These are phyloP conservation scores for Kodamaea nitidulidarum DNA, from an alignment of 805 yeast genomes.

Conservation along the genomic window DNA sequence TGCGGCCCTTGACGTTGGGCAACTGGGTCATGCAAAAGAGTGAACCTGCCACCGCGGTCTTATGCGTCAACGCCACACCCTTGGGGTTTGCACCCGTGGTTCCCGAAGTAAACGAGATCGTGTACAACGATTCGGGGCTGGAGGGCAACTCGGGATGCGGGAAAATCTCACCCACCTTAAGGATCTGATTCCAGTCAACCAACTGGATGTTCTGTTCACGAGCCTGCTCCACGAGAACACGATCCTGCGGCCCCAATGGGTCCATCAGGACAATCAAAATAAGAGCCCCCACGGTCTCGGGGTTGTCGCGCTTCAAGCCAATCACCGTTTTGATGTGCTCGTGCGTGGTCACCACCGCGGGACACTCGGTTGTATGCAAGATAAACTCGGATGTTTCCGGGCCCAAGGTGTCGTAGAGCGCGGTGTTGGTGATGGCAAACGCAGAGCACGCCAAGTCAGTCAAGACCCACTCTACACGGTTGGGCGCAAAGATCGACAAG, in stretches of 20 bases:
- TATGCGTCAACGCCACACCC: conserved; percentile 23
- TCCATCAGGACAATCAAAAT: conserved; percentile 59
- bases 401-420: conserved; percentile 41
- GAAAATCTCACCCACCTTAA: conserved; percentile 19
- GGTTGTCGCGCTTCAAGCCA: conserved; percentile 34
- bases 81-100: conserved; percentile 26
- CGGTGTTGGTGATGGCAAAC: conserved; percentile 34
- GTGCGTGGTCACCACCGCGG: conserved; percentile 50
- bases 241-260: conserved; percentile 37
- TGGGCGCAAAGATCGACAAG: conserved; percentile 30
- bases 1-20: conserved; percentile 1
- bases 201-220: conserved; percentile 15
- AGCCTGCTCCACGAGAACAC: conserved; percentile 53
- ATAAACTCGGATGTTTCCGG: conserved; percentile 30
- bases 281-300: conserved; percentile 33
- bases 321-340: conserved; percentile 48
- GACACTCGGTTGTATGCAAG: conserved; percentile 31
- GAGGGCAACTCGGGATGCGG: conserved; percentile 18
- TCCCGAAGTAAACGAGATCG: conserved; percentile 26
- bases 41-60: conserved; percentile 17
- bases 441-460: conserved; percentile 33
- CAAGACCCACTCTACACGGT: conserved; percentile 36
- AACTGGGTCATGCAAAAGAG: conserved; percentile 14
- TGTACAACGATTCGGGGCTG: conserved; percentile 16
- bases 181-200: conserved; percentile 20